Conservation (phyloP, 208 protist species). For the Acanthamoeba divionensis region DNA sequence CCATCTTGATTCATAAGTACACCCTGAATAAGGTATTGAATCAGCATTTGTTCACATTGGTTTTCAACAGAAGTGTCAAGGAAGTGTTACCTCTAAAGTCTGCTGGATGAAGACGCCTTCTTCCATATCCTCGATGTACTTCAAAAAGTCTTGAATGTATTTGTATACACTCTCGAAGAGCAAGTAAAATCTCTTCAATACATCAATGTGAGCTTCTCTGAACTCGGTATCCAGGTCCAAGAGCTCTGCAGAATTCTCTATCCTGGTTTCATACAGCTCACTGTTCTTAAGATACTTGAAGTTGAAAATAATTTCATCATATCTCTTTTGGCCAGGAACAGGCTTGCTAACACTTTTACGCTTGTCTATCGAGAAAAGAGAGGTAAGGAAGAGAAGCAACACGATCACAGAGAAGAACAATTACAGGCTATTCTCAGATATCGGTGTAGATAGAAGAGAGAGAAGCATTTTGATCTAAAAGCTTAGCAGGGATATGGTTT, state of each 20-base stretch:
- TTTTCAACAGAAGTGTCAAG: neutral
- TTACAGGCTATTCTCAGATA: neutral
- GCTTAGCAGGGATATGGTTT: neutral
- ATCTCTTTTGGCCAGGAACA: conserved; percentile 52
- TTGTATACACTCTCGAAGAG: conserved; percentile 95
- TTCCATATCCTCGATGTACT: conserved; percentile 87
- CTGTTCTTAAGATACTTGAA: conserved; percentile 89
- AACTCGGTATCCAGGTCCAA: conserved; percentile 82
- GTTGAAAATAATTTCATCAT: conserved; percentile 88
- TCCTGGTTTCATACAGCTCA: conserved; percentile 83
- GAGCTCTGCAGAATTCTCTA: conserved; percentile 74
- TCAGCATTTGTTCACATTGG: neutral
- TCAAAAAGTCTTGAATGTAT: conserved; percentile 90
- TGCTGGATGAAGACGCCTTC: conserved; percentile 89
- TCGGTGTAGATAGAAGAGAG: neutral
- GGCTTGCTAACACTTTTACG: neutral
- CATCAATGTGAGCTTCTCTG: conserved; percentile 88
- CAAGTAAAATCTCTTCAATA: conserved; percentile 94
- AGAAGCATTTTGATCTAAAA: too few relatives aligned
- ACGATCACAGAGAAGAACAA: neutral
- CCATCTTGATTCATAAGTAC: conserved; percentile 92
- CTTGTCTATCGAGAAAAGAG: conserved; percentile 11
- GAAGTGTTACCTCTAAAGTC: conserved; percentile 83
- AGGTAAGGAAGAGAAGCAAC: neutral
- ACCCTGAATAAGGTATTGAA: conserved; percentile 55